These are phyloP conservation scores for Eucalyptus caleyi DNA, from an alignment of 345 rosid species.

Conservation along the genomic window DNA sequence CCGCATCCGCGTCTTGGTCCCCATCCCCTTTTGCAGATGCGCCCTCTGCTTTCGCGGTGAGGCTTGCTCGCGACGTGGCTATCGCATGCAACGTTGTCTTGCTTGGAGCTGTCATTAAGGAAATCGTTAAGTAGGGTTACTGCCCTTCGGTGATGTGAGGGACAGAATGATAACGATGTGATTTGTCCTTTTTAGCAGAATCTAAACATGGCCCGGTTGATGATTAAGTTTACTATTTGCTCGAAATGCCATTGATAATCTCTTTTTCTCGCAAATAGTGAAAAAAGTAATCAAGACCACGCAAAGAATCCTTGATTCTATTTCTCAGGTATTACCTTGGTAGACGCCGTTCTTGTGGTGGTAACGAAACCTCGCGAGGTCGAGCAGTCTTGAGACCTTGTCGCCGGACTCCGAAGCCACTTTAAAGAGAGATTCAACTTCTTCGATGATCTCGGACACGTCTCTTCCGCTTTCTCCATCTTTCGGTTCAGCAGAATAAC, in stretches of 20 bases:
- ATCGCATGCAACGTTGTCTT: not conserved
- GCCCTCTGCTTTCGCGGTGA: not conserved
- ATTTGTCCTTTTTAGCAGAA: not conserved
- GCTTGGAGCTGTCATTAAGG: not conserved
- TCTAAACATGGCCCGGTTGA: not conserved
- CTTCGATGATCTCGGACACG: conserved; percentile 8
- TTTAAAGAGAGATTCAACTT: conserved; percentile 16
- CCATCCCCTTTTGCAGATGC: conserved; percentile 2
- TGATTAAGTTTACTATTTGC: not conserved
- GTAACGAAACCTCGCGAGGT: conserved; percentile 25
- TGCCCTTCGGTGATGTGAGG: not conserved
- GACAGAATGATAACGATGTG: not conserved
- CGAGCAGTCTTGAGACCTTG: conserved; percentile 19
- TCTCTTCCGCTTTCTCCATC: not conserved
- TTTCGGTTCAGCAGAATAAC: not conserved
- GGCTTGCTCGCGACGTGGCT: not conserved
- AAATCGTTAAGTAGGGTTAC: not conserved
- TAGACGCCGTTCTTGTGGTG: conserved; percentile 3
- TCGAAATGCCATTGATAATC: not conserved
- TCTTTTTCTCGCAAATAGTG: not conserved
- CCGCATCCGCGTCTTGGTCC: conserved; percentile 13
- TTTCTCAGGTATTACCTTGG: not conserved
- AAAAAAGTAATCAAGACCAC: not conserved
- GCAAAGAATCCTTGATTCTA: not conserved
- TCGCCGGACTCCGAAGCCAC: conserved; percentile 32